Base-by-base conservation (phyloP, 2,329 filamentous ascomycete genomes). In the Leptodontidium sp. region DNA sequence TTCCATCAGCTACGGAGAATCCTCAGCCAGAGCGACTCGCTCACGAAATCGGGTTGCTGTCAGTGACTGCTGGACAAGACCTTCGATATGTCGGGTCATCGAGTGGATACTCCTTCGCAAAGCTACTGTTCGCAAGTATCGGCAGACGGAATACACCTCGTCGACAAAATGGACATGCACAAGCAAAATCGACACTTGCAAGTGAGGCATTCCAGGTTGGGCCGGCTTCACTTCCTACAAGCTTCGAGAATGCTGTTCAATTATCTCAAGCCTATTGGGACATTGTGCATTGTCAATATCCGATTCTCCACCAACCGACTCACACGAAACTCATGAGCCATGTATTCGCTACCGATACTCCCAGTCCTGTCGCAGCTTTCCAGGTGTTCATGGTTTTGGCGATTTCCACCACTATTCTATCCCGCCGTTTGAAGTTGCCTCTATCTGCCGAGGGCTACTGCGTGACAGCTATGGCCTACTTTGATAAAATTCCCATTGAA, bases 61-160 rank as follows among this genome's bases (percentile, higher is more conserved):
- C 85, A 0, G 77, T 87, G 1, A 83, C 82, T 1, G 79, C 79
- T 3, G 83, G 82, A 29, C 79, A 80, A 53, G 84, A 85, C 24
- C 82, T 82, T 2, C 80, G 83, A 67, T 87, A 87, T 59, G 84
- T 87, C 15, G 86, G 86, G 0, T 85, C 86, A 2, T 87, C 86
- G 0, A 87, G 85, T 47, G 86, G 85, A 0, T 86, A 85, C 66
- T 85, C 86, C 52, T 80, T 87, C 14, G 84, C 84, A 1, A 82
- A 83, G 0, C 77, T 86, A 2, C 80, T 87, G 71, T 79, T 87
- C 14, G 78, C 81, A 26, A 80, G 78, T 8, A 76, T 79, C 6
- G 76, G 79, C 17, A 65, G 78, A 70, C 62, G 77, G 71, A 61
- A 55, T 47, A 40, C 57, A 1, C 55, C 17, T 21, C 57, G 47